phyloP scores from a whole-genome alignment of 352 stramenopile genomes.

The Phytopythium mirpurense region DNA sequence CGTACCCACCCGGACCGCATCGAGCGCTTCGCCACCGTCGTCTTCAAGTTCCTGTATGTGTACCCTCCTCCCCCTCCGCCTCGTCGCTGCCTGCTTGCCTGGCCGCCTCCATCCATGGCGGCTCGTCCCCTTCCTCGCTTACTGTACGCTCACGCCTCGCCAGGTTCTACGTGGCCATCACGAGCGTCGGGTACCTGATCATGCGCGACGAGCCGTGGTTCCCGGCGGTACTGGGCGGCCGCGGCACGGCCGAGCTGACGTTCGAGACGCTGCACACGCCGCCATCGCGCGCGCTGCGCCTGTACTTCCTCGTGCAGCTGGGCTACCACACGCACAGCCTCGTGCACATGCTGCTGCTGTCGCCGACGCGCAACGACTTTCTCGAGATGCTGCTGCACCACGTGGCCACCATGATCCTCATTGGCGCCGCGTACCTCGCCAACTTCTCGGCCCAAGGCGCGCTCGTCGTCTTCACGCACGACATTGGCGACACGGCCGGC shows the following conservation, averaged over 20 bases:
- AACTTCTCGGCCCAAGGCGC: constrained; percentile 42
- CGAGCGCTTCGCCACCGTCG: constrained; percentile 57
- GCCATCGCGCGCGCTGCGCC: constrained; percentile 28
- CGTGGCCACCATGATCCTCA: constrained; percentile 48
- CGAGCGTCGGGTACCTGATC: constrained; percentile 27
- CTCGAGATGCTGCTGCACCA: constrained; percentile 59
- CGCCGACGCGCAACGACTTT: constrained; percentile 51
- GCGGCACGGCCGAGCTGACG: constrained; percentile 23
- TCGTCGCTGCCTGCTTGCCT: no score
- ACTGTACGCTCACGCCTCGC: not conserved
- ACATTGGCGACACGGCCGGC: constrained; percentile 45
- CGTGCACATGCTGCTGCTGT: constrained; percentile 49
- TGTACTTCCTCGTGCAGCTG: constrained; percentile 51
- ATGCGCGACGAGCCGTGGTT: constrained; percentile 47
- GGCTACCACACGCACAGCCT: constrained; percentile 53
- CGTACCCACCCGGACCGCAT: constrained; percentile 43
- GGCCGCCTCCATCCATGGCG: no score
- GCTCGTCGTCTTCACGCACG: constrained; percentile 46
- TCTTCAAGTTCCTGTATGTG: constrained; percentile 68
- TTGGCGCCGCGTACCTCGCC: constrained; percentile 33
- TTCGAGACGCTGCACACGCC: constrained; percentile 26
- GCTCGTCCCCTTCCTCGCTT: no score
- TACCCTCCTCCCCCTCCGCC: not conserved
- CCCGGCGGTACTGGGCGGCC: constrained; percentile 27
- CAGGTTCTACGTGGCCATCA: constrained; percentile 55